Evolutionary conservation across 2,329 filamentous ascomycete genomes (phyloP), one percentile per base, ranked within the genome.

Genomic region (Colletotrichum aenigma): DNA sequence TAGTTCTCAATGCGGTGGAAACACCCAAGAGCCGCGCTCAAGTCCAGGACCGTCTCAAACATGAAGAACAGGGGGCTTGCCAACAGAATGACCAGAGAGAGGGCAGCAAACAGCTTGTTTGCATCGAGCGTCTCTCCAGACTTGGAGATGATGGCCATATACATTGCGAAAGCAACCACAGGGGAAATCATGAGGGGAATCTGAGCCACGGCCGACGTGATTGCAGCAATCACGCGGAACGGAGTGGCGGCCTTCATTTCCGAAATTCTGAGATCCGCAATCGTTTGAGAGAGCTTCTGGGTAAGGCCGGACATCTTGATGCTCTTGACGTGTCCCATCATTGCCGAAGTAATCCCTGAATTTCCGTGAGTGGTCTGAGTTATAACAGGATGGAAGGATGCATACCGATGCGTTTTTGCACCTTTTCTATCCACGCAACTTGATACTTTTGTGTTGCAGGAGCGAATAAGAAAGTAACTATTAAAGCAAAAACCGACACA

Each of bases 261-360:
- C 12, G 30, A 55, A 5, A 70, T 68, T 10, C 81, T 77, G 24
- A 81, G 38, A 7, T 75, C 71, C 2, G 78, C 68, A 21, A 82
- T 76, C 8, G 77, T 74, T 4, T 66, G 26, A 30, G 79, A 80
- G 83, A 78, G 87, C 13, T 84, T 83, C n/a, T 86, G 81, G 36
- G 85, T 86, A 13, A 91, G 78, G 0, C 88, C 89, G 2, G 87
- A 83, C 77, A 90, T 86, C 78, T 89, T 90, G 71, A 90, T 84
- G 16, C 85, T 86, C 77, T 89, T 90, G 82, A 91, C 89, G 21
- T 86, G 86, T 8, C 84, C 85, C 1, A 90, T 82, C 79, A 89
- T 86, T 6, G 84, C 83, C 5, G 87, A 83, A 2, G 88, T 90
- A 38, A 86, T 12, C 81, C 81, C 7, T 80, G 78, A 24, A 83